phyloP scores from a whole-genome alignment of 805 yeast genomes.

The Ogataea chonburiensis region DNA sequence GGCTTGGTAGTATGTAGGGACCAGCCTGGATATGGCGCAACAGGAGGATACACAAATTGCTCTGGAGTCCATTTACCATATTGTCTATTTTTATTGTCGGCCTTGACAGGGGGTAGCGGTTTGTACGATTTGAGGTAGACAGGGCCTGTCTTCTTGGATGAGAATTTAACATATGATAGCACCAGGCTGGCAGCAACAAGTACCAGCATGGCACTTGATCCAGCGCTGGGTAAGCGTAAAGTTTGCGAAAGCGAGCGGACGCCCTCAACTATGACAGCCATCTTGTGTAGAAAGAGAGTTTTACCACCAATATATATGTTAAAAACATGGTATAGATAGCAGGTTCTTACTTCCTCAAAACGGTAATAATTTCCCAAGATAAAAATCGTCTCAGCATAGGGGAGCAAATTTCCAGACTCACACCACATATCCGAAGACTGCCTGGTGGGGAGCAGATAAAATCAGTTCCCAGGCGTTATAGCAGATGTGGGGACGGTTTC shows the following conservation, averaged over 20 bases:
- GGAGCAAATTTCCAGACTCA: neutral
- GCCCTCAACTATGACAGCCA: slow-evolving; percentile 9
- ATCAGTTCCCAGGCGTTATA: too few relatives aligned
- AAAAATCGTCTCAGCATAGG: slow-evolving; percentile 2
- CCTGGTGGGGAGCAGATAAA: too few relatives aligned
- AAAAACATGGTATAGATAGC: slow-evolving; percentile 13
- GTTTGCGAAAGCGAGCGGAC: slow-evolving; percentile 1
- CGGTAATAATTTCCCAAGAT: slow-evolving; percentile 27
- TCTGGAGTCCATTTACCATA: slow-evolving; percentile 57
- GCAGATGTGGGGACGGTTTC: too few relatives aligned
- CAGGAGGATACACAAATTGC: slow-evolving; percentile 47
- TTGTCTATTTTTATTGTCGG: slow-evolving; percentile 46
- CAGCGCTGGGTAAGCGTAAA: slow-evolving; percentile 11
- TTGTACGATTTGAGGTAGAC: slow-evolving; percentile 20
- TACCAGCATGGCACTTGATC: slow-evolving; percentile 9
- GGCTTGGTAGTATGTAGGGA: slow-evolving; percentile 49
- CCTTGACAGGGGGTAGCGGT: slow-evolving; percentile 35
- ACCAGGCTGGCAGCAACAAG: slow-evolving; percentile 6
- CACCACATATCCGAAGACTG: too few relatives aligned
- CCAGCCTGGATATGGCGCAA: slow-evolving; percentile 49
- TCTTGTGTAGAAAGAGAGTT: too few relatives aligned
- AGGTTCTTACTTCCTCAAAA: slow-evolving; percentile 21
- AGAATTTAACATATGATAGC: slow-evolving; percentile 1
- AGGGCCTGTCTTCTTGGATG: slow-evolving; percentile 3
- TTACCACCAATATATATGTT: too few relatives aligned